Evolutionary conservation across 1,284 basidiomycete species (phyloP), one percentile per base, ranked within the genome.

Genomic region (Tilletia setariae): DNA sequence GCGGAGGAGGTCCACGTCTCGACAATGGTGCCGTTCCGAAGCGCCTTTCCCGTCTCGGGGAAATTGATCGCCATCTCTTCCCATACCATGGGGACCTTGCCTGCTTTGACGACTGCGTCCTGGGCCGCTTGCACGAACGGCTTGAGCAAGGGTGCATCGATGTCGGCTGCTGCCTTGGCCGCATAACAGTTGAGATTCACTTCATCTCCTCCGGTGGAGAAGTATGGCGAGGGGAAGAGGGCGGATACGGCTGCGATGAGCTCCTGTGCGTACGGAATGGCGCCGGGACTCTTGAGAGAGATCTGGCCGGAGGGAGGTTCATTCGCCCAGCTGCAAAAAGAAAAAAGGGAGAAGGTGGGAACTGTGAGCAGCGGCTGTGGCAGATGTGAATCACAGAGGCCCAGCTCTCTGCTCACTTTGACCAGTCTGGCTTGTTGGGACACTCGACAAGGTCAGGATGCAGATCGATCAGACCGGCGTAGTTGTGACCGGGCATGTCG

Each of bases 201-300:
- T 82, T 94, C 92, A 79, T 94, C 92, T 0, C 92, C 92, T 1
- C 92, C 92, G 0, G 90, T 90, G 72, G 88, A 88, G 79, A 94
- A 88, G 69, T 90, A 85, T 28, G 81, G 85, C 19, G 88, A 87
- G 0, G 87, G 86, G 72, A 90, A 86, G 44, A 87, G 81, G 21
- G 83, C 78, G 1, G 86, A 62, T 6, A 63, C 43, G 32, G 71
- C 69, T 13, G 44, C 25, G 28, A 76, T 70, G 66, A 63, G 74
- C 61, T 75, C 76, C 30, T 79, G 70, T 21, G 79, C 76, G 16
- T 76, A 72, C 1, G 64, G 51, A 2, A 68, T 59, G 6, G 43
- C 47, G 15, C 43, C 28, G 61, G 83, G 74, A 2, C 86, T 86
- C 2, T 90, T 87, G 72, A 92, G 84, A 51, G 89, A 88, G 23